Conservation (phyloP, 2,329 filamentous ascomycete species). For the Arachnopeziza araneosa region DNA sequence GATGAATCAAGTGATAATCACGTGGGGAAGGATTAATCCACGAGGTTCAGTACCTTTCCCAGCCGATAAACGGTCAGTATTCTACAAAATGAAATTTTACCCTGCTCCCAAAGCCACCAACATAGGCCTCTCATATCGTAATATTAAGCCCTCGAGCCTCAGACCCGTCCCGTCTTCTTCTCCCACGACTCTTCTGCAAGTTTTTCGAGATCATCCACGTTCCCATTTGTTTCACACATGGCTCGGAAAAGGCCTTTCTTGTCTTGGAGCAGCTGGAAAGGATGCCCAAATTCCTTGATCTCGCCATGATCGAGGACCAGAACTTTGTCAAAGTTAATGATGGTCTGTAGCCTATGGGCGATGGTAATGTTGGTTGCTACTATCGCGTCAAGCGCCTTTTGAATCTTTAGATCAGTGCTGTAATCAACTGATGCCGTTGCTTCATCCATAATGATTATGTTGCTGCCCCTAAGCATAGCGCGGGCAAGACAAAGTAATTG, state of each 20-base stretch:
- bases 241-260: neutral
- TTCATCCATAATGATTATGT: slow-evolving; percentile 92
- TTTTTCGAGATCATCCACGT: neutral
- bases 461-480: slow-evolving; percentile 73
- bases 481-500: slow-evolving; percentile 88
- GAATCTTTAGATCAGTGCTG: slow-evolving; percentile 89
- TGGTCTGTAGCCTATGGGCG: slow-evolving; percentile 81
- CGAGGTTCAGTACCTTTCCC: too few species aligned
- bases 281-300: slow-evolving; percentile 70
- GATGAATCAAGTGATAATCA: too few species aligned
- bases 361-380: slow-evolving; percentile 83
- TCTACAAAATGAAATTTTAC: too few species aligned
- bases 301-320: slow-evolving; percentile 84
- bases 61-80: too few species aligned
- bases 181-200: too few species aligned
- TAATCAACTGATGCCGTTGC: slow-evolving; percentile 87
- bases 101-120: too few species aligned
- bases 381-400: slow-evolving; percentile 66
- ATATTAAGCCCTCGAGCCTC: too few species aligned
- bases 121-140: too few species aligned
- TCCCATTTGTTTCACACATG: neutral
- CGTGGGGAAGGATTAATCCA: too few species aligned
- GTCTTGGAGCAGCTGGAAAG: neutral
- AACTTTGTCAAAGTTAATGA: slow-evolving; percentile 85
- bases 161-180: too few species aligned